phyloP scores from a whole-genome alignment of 306 rosid species.

The Cucurbita moschata region DNA sequence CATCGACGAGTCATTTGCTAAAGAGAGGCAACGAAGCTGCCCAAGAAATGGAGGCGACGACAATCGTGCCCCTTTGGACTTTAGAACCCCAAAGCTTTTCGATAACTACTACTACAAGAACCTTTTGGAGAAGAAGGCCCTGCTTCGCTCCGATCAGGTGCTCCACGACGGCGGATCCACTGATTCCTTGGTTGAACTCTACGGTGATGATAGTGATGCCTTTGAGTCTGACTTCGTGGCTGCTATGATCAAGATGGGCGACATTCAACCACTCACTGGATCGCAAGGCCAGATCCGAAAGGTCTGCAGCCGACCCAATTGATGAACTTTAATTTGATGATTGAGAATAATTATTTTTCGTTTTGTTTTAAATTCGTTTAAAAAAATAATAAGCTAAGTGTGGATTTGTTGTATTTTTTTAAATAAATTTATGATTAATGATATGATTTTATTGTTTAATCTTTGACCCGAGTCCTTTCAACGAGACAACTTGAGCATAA shows the following conservation, averaged over 20 bases:
- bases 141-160: conserved; percentile 61
- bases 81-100: conserved; percentile 29
- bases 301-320: conserved; percentile 38
- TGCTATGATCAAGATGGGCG: conserved; percentile 75
- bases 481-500: no score
- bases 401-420: not conserved
- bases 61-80: conserved; percentile 39
- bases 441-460: not conserved
- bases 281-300: conserved; percentile 61
- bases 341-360: not conserved
- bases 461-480: not conserved
- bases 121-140: conserved; percentile 42
- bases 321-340: not conserved
- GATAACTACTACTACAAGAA: conserved; percentile 55
- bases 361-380: not conserved
- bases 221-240: conserved; percentile 38
- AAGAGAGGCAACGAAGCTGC: conserved; percentile 23
- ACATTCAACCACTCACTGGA: conserved; percentile 52
- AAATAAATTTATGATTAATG: not conserved
- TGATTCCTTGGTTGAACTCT: conserved; percentile 39
- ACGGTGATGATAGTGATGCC: conserved; percentile 14
- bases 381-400: not conserved
- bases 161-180: conserved; percentile 59
- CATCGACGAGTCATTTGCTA: conserved; percentile 45
- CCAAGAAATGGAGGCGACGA: conserved; percentile 38